Evolutionary conservation across 805 yeast species (phyloP), one percentile per base, ranked within the genome.

Genomic region (Candida hungchunana): DNA sequence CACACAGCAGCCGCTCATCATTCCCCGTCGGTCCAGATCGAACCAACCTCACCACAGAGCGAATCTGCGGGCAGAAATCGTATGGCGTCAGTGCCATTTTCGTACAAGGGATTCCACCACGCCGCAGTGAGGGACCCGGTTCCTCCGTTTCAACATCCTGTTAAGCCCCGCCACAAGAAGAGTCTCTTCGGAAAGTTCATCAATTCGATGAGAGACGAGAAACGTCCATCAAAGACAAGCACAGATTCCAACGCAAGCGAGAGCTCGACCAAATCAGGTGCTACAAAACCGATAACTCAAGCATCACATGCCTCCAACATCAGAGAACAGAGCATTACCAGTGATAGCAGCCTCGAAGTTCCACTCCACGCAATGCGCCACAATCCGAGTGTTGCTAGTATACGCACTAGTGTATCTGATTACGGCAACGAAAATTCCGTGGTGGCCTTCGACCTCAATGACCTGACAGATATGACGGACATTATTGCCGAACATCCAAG

Each of bases 391-490:
- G 44, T 48, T 10, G 42, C 46, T 12, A 41, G 49, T 6, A 45
- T 47, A 3, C 29, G 36, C 16, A 27, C 34, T 4, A 13, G 44
- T 29, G 13, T 29, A 37, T 23, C 43, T 32, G 29, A 43, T 27
- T 32, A 32, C 10, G 33, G 36, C 5, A 32, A 17, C 24, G 45
- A 48, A 6, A 60, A 61, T 30, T 62, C 67, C 17, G 63, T 75
- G 19, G 75, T 74, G 35, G 43, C 55, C 2, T 29, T 54, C 5
- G 38, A 51, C 36, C 36, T 54, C 9, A 63, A 73, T 39, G 69
- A 72, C 42, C 51, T 72, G 23, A 62, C 63, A 32, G 73, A 74
- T 44, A 72, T 75, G 73, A 58, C 64, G 23, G 76, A 76, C 7
- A 75, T 75, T 39, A 60, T 75, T 13, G 32, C 40, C 4, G 46